Evolutionary conservation across 257 asterid species (phyloP).

Genomic region (Ocimum tenuiflorum): DNA sequence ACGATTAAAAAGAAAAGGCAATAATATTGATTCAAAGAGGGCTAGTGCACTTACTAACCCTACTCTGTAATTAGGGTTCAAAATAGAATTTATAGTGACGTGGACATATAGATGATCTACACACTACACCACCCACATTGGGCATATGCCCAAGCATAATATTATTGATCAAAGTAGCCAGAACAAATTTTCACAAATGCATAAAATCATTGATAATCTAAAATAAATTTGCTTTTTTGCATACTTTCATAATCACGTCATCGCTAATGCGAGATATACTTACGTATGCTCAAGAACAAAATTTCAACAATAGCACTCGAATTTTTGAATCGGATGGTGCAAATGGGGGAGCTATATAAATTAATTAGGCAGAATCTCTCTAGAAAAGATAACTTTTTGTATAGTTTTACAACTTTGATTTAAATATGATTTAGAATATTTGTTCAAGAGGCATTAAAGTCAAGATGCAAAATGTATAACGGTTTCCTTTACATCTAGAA

Average conservation of each 20-base stretch:
- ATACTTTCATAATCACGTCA: slow-evolving; percentile 12
- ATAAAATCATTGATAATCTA: not conserved
- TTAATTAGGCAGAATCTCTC: slow-evolving; percentile 32
- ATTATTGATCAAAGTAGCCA: not conserved
- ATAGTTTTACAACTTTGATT: slow-evolving; percentile 23
- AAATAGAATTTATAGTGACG: too few species aligned
- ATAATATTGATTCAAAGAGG: too few species aligned
- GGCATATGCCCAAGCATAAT: not conserved
- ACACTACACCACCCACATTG: too few species aligned
- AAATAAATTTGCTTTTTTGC: not conserved
- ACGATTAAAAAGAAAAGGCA: too few species aligned
- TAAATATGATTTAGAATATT: slow-evolving; percentile 22
- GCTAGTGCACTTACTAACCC: too few species aligned
- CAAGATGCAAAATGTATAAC: slow-evolving; percentile 27
- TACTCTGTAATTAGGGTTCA: too few species aligned
- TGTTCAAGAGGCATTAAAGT: slow-evolving; percentile 21
- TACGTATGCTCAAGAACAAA: not conserved
- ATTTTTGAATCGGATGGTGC: slow-evolving; percentile 22
- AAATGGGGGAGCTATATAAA: not conserved
- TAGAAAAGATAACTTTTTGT: slow-evolving; percentile 19
- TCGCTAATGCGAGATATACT: slow-evolving; percentile 1
- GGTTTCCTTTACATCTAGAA: slow-evolving; percentile 9
- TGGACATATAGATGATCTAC: too few species aligned
- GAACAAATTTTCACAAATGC: not conserved
- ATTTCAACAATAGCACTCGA: not conserved